These are phyloP conservation scores for Leccinum truebloodii DNA, from an alignment of 768 basidiomycete genomes.

Conservation along the genomic window DNA sequence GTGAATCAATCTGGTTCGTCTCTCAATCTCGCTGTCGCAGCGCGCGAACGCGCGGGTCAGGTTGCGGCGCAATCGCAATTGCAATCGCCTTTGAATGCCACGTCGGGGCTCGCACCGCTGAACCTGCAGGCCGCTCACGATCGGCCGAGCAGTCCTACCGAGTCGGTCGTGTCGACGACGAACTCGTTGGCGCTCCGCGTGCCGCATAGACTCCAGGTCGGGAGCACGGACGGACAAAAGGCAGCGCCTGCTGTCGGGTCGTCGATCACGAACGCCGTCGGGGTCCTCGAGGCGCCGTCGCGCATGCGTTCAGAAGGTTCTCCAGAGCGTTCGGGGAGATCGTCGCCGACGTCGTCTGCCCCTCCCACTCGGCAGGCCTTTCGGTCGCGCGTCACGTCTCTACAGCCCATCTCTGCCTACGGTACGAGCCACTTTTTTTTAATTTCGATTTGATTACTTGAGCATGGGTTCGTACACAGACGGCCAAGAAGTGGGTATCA, in stretches of 20 bases:
- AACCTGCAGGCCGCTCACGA: constrained; percentile 36
- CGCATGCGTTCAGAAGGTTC: constrained; percentile 66
- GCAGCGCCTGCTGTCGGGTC: constrained; percentile 90
- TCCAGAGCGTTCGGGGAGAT: constrained; percentile 71
- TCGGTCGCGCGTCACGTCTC: constrained; percentile 50
- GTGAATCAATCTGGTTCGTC: constrained; percentile 42
- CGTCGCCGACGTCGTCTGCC: constrained; percentile 71
- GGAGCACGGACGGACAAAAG: constrained; percentile 75
- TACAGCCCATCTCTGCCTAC: constrained; percentile 68
- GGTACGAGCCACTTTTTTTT: constrained; percentile 43
- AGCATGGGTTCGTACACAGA: constrained; percentile 52
- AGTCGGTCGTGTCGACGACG: constrained; percentile 73
- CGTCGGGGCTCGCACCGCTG: constrained; percentile 26
- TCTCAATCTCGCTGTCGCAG: constrained; percentile 44
- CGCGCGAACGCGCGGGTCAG: constrained; percentile 46
- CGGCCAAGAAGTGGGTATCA: constrained; percentile 87
- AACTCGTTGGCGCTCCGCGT: constrained; percentile 63
- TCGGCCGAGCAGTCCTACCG: constrained; percentile 77
- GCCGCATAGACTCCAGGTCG: constrained; percentile 64
- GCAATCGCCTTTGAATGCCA: constrained; percentile 9
- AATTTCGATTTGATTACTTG: constrained; percentile 2
- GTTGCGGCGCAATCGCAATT: constrained; percentile 1
- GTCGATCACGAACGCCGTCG: constrained; percentile 79
- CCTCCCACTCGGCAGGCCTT: constrained; percentile 52
- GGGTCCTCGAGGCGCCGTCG: constrained; percentile 76